phyloP scores from a whole-genome alignment of 495 filamentous ascomycete species.

The Durotheca rogersii region DNA sequence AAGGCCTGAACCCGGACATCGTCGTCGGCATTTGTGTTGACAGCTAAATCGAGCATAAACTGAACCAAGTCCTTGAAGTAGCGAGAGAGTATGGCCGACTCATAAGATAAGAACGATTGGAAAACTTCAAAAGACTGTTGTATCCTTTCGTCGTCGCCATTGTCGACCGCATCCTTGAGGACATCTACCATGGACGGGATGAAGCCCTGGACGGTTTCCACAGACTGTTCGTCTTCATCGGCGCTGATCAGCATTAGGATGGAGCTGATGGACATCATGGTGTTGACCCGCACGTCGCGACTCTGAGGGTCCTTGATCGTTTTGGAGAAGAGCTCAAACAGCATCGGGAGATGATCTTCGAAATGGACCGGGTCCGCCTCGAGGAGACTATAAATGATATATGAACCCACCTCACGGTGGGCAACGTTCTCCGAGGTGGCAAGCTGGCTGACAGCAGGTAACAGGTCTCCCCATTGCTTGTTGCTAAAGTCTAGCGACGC shows the following conservation, averaged over 20 bases:
- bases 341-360: slow-evolving; percentile 69
- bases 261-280: slow-evolving; percentile 87
- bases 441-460: slow-evolving; percentile 71
- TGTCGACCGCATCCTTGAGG: slow-evolving; percentile 76
- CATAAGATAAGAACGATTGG: slow-evolving; percentile 90
- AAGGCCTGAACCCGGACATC: slow-evolving; percentile 87
- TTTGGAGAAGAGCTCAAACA: slow-evolving; percentile 80
- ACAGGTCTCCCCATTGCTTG: slow-evolving; percentile 81
- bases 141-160: slow-evolving; percentile 77
- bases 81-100: slow-evolving; percentile 74
- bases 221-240: slow-evolving; percentile 72
- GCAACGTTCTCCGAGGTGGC: slow-evolving; percentile 66
- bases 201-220: slow-evolving; percentile 71
- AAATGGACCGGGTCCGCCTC: slow-evolving; percentile 81
- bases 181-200: slow-evolving; percentile 88
- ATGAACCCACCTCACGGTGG: slow-evolving; percentile 87
- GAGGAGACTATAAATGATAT: slow-evolving; percentile 87
- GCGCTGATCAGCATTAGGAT: slow-evolving; percentile 83
- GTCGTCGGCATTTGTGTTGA: slow-evolving; percentile 71
- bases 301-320: slow-evolving; percentile 91
- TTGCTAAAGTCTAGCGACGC: slow-evolving; percentile 84
- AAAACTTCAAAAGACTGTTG: slow-evolving; percentile 95
- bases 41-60: slow-evolving; percentile 89
- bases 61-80: slow-evolving; percentile 89
- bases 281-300: slow-evolving; percentile 89